A percentile compares a stretch with the other conserved stretches of the same genome.
These are phyloP conservation scores for Cenchrus purpureus DNA, from an alignment of 176 grass and related monocot genomes.

Conservation along the genomic window DNA sequence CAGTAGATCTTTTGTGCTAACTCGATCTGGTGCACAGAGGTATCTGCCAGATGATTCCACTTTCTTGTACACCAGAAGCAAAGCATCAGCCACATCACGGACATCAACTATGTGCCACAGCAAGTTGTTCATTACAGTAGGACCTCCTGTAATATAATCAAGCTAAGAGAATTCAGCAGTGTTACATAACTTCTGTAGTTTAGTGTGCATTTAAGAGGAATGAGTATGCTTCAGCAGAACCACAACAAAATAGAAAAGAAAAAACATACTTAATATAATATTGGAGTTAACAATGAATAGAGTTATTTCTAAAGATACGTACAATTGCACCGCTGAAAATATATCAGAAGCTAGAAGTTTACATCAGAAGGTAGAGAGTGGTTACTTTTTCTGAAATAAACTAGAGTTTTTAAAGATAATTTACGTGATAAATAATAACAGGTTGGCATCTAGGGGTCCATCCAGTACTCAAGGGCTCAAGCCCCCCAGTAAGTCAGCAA, in stretches of 20 bases:
- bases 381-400: neutral
- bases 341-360: neutral
- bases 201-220: neutral
- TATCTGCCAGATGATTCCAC: neutral
- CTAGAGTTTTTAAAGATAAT: neutral
- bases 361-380: neutral
- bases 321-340: neutral
- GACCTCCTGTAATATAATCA: slow-evolving; percentile 15
- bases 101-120: neutral
- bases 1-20: neutral
- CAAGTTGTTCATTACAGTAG: slow-evolving; percentile 1
- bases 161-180: neutral
- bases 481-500: neutral
- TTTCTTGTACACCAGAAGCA: slow-evolving; percentile 17
- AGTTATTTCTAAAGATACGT: neutral
- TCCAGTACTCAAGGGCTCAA: too few relatives aligned
- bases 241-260: neutral
- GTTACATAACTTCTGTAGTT: neutral
- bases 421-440: neutral
- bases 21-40: neutral
- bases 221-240: neutral
- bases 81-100: slow-evolving; percentile 10
- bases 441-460: neutral
- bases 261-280: neutral
- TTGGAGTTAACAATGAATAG: neutral